These are phyloP conservation scores for Monilinia polystroma DNA, from an alignment of 2,329 filamentous ascomycete species.

Conservation along the genomic window DNA sequence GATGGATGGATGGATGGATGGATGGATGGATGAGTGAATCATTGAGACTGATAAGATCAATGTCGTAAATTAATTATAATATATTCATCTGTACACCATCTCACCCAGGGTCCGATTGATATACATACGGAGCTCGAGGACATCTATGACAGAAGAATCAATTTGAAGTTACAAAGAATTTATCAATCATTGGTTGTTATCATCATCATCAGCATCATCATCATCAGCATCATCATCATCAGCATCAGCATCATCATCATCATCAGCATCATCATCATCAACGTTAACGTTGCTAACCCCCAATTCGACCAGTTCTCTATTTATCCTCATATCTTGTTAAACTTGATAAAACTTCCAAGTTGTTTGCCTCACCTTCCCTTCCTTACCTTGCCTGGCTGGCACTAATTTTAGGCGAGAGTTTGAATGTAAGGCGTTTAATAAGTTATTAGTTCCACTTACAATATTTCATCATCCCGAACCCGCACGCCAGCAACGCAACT, in stretches of 20 bases:
- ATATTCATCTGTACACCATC: not conserved
- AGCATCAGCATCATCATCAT: too few relatives aligned
- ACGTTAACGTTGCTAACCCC: not conserved
- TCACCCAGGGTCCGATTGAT: not conserved
- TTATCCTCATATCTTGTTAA: not conserved
- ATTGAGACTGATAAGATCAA: slow-evolving; percentile 3
- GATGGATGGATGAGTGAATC: too few relatives aligned
- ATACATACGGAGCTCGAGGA: too few relatives aligned
- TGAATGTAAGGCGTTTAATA: slow-evolving; percentile 17
- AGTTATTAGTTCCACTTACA: slow-evolving; percentile 19
- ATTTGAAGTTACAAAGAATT: not conserved
- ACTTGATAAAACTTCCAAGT: not conserved
- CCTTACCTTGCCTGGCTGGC: slow-evolving; percentile 1
- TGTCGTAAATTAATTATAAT: not conserved
- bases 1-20: too few relatives aligned
- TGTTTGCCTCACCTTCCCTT: not conserved
- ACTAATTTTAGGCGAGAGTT: slow-evolving; percentile 13
- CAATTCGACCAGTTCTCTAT: not conserved
- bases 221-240: too few relatives aligned
- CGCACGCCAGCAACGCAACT: slow-evolving; percentile 18
- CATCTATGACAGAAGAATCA: too few relatives aligned
- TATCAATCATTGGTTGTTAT: not conserved
- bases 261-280: not conserved
- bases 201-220: too few relatives aligned
- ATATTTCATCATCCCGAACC: slow-evolving; percentile 25